These are phyloP conservation scores for Trichophyton rubrum DNA, from an alignment of 2,329 filamentous ascomycete genomes.

Conservation along the genomic window DNA sequence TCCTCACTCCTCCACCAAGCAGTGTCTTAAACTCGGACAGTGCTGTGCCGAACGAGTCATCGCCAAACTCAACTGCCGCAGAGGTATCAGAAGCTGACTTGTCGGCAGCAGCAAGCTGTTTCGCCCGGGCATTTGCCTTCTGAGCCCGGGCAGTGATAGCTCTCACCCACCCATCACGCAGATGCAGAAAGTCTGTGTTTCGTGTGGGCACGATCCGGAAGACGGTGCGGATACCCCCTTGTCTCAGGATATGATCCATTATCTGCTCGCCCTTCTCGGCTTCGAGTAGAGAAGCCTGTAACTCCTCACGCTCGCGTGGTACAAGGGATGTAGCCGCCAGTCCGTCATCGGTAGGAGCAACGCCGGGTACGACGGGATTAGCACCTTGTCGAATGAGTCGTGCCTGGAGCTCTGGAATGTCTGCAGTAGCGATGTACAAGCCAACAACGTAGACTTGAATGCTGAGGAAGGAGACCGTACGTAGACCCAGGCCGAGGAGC, in stretches of 20 bases:
- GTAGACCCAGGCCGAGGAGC: slow-evolving; percentile 72
- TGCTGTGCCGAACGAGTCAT: slow-evolving; percentile 63
- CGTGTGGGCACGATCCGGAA: slow-evolving; percentile 81
- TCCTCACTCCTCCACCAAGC: slow-evolving; percentile 58
- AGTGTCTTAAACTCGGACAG: slow-evolving; percentile 66
- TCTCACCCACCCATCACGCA: slow-evolving; percentile 82
- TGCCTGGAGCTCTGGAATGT: slow-evolving; percentile 68
- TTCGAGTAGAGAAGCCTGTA: slow-evolving; percentile 59
- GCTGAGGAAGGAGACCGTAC: slow-evolving; percentile 76
- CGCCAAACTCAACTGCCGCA: slow-evolving; percentile 40
- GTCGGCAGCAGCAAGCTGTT: slow-evolving; percentile 26
- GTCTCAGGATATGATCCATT: slow-evolving; percentile 59
- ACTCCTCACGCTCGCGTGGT: slow-evolving; percentile 61
- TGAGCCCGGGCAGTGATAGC: slow-evolving; percentile 64
- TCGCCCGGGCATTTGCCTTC: slow-evolving; percentile 38
- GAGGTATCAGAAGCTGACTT: slow-evolving; percentile 26
- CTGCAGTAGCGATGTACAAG: slow-evolving; percentile 73
- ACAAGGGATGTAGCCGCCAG: slow-evolving; percentile 67
- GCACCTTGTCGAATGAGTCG: slow-evolving; percentile 59
- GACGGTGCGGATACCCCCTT: slow-evolving; percentile 57
- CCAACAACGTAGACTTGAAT: slow-evolving; percentile 94
- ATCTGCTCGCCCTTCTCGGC: slow-evolving; percentile 54
- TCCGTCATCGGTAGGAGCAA: slow-evolving; percentile 40
- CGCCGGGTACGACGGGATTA: slow-evolving; percentile 20
- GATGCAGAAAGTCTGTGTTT: slow-evolving; percentile 85